Evolutionary conservation across 805 yeast species (phyloP), one percentile per base, ranked within the genome.

Genomic region (Pichia scutulata): DNA sequence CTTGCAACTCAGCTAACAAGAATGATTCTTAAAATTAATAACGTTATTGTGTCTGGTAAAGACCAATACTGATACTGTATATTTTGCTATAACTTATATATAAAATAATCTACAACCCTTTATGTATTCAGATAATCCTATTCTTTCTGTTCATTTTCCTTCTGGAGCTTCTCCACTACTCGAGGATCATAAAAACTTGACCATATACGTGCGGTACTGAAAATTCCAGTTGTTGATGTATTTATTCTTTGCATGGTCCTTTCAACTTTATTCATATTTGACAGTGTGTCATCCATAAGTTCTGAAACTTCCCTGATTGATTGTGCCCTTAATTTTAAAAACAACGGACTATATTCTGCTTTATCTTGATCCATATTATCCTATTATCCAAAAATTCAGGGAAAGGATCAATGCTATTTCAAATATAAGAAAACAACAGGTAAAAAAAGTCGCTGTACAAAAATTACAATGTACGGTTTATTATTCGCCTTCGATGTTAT

Each of bases 1-100:
- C 77, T 93, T 67, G 99, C 99, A 44, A 93, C 99, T 14, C 99
- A 93, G 72, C 78, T 93, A 66, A 89, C 97, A 51, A 82, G 99
- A 73, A 93, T 93, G 99, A 89, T 93, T 55, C 77, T 93, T 65
- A 93, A 93, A 76, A 93, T 93, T 66, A 95, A 93, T 69, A 92
- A 92, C 68, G 99, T 93, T 52, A 93, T 93, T 62, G 84, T 92
- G 58, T 86, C 67, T 44, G 70, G 69, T 39, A 59, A 63, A 48
- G 64, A 58, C 43, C 64, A 65, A 46, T 64, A 62, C 33, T 65
- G 55, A 47, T 44, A 39, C 44, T 45, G 37, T 48, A 41, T 26
- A 40, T 45, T 48, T 43, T 21, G 43, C 24, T 24, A 26, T 41
- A 39, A 22, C 36, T 37, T 22, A 28, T 39, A 40, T 16, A 43